Evolutionary conservation across 345 rosid species (phyloP).

Genomic region (Salix udensis): DNA sequence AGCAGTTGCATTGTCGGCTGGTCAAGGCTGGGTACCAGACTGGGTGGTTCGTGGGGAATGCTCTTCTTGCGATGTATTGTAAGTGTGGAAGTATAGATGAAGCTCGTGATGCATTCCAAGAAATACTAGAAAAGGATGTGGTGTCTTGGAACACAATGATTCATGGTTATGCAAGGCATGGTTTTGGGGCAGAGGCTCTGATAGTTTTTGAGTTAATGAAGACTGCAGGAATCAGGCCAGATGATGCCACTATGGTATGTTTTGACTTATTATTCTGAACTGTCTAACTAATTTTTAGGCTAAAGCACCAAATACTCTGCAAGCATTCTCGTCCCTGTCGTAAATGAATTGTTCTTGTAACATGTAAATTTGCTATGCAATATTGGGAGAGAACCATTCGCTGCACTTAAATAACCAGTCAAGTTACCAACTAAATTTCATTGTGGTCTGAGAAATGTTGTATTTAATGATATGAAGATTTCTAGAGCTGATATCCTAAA

Average conservation of each 20-base stretch:
- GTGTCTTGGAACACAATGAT: conserved; percentile 74
- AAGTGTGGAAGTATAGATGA: conserved; percentile 71
- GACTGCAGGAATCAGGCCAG: conserved; percentile 47
- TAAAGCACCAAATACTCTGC: too few relatives aligned
- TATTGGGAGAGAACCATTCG: neutral
- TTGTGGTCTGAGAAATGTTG: neutral
- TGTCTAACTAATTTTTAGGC: too few relatives aligned
- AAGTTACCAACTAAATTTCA: neutral
- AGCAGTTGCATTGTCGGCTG: conserved; percentile 60
- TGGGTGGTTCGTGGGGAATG: conserved; percentile 63
- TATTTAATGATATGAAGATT: neutral
- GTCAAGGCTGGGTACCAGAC: conserved; percentile 58
- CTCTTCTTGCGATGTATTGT: conserved; percentile 67
- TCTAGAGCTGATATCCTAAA: neutral
- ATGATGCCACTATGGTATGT: conserved; percentile 56
- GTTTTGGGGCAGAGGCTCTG: conserved; percentile 55
- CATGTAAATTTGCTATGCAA: neutral
- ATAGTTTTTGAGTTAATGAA: conserved; percentile 56
- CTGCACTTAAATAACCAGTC: neutral
- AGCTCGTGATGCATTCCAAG: conserved; percentile 49
- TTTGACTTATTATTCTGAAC: neutral
- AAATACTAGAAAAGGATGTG: conserved; percentile 53
- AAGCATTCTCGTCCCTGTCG: too few relatives aligned
- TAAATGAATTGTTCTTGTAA: neutral
- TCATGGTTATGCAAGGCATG: conserved; percentile 65